Conservation (phyloP, 768 basidiomycete genomes). For the Holtermannia corniformis region DNA sequence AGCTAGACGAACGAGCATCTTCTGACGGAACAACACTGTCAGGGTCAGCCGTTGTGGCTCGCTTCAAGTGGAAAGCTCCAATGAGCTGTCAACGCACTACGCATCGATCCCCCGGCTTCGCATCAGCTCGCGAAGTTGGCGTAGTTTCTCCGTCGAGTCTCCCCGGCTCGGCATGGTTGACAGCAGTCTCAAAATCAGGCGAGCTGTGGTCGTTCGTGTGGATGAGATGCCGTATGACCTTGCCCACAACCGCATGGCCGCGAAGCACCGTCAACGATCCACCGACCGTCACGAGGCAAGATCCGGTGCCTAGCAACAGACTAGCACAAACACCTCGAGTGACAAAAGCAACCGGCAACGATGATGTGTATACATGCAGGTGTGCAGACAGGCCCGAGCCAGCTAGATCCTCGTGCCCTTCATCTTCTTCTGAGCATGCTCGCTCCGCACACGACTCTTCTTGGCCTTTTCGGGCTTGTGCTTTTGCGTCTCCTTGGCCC, state of each 20-base stretch:
- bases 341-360: too few species aligned
- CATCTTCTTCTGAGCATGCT: conserved; percentile 34
- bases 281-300: too few species aligned
- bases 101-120: conserved; percentile 54
- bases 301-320: too few species aligned
- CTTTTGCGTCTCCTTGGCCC: conserved; percentile 28
- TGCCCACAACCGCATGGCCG: too few species aligned
- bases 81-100: conserved; percentile 37
- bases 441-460: conserved; percentile 40
- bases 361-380: too few species aligned
- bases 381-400: too few species aligned
- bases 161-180: background rate
- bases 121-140: conserved; percentile 63
- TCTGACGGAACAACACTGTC: conserved; percentile 72
- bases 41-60: too few species aligned
- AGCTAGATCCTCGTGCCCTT: conserved; percentile 36
- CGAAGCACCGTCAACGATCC: too few species aligned
- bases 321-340: too few species aligned
- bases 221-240: too few species aligned
- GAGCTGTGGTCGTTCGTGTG: too few species aligned
- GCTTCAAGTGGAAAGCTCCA: background rate
- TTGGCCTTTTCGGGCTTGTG: conserved; percentile 34
- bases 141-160: conserved; percentile 40
- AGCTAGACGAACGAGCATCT: conserved; percentile 65
- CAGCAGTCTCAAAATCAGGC: background rate